These are phyloP conservation scores for Cubamyces sp. DNA, from an alignment of 768 basidiomycete species.

Conservation along the genomic window DNA sequence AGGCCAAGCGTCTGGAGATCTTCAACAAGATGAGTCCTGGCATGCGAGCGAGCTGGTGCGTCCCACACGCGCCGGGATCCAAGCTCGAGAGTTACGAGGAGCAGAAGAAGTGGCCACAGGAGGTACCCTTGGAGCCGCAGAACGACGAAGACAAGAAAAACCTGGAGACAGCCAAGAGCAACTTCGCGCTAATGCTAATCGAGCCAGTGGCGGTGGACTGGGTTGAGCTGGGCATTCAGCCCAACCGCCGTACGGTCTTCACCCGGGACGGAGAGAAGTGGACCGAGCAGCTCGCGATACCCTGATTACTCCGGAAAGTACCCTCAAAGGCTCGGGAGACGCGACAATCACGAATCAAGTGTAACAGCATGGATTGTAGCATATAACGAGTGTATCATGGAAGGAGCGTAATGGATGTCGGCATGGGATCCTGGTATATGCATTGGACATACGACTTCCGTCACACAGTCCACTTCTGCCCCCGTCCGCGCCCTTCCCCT, in stretches of 20 bases:
- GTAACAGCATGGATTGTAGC: too few relatives aligned
- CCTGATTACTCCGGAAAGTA: conserved; percentile 39
- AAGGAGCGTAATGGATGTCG: too few relatives aligned
- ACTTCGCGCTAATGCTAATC: conserved; percentile 74
- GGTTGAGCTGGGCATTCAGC: conserved; percentile 58
- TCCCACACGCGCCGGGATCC: conserved; percentile 63
- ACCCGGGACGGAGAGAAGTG: conserved; percentile 51
- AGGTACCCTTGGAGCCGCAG: conserved; percentile 49
- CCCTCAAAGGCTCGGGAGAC: too few relatives aligned
- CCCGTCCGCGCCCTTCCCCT: neutral
- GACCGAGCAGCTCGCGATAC: conserved; percentile 65
- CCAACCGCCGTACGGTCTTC: conserved; percentile 63
- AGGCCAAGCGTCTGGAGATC: conserved; percentile 57
- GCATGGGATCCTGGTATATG: too few relatives aligned
- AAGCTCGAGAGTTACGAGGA: conserved; percentile 56
- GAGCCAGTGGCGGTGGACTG: conserved; percentile 75
- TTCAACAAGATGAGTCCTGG: conserved; percentile 62
- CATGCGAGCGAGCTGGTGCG: conserved; percentile 75
- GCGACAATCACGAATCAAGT: too few relatives aligned
- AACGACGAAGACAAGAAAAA: conserved; percentile 48
- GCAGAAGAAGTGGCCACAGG: conserved; percentile 62
- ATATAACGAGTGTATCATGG: too few relatives aligned
- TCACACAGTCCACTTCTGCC: too few relatives aligned
- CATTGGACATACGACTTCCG: too few relatives aligned
- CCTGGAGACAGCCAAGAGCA: conserved; percentile 57